Base-by-base conservation (phyloP, 2,329 filamentous ascomycete genomes). In the Fusarium sp. region DNA sequence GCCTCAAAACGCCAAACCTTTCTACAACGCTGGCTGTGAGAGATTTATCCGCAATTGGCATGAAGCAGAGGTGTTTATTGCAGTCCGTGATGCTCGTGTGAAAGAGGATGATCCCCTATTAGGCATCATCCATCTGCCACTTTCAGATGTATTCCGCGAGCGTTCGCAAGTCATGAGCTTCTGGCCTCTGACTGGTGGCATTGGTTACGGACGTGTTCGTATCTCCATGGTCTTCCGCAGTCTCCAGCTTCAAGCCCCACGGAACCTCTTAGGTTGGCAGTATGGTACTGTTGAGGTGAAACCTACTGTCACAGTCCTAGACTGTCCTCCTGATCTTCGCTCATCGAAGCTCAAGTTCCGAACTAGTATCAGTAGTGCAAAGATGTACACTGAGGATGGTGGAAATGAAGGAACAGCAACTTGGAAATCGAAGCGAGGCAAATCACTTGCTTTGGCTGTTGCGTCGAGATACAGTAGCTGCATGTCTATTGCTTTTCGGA, bases 11-110 rank as follows among this genome's bases (percentile, higher is more conserved):
- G 85, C 88, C 0, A 92, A 92, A 71, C 91, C 91, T 0, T 93
- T 93, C 77, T 93, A 91, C 82, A 93, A 93, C 67, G 91, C 91
- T 4, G 89, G 89, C 7, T 92, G 88, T 3, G 91, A 94, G 75
- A 85, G 89, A 7, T 92, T 92, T 66, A 83, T 93, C 39, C 82
- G 87, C 14, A 88, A 93, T 74, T 92, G 90, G 85, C 82, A 81
- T 17, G 87, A 84, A 14, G 85, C 89, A 2, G 90, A 93, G 74
- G 82, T 93, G 32, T 89, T 91, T 67, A 79, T 94, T 30, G 83
- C 85, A 2, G 89, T 92, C 3, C 85, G 90, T 13, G 91, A 93
- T 73, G 82, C 87, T 20, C 84, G 90, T 6, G 82, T 92, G 22
- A 86, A 90, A 51, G 91, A 93, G 74, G 87, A 91, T 53, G 88